Conservation (phyloP, 2,329 filamentous ascomycete genomes). For the Pseudogymnoascus sp. region DNA sequence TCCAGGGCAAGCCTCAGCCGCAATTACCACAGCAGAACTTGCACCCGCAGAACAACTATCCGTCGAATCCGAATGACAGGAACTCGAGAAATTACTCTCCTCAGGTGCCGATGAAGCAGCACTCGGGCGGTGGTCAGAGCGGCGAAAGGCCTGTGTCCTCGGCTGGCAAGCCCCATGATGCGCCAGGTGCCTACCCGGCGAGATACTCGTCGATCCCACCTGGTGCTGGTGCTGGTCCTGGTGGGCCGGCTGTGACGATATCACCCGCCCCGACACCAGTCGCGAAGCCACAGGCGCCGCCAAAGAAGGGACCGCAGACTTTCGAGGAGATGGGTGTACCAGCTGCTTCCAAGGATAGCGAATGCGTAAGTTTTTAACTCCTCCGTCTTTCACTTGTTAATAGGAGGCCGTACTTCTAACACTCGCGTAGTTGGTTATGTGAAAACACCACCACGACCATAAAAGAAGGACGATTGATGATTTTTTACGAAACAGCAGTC, state of each 20-base stretch:
- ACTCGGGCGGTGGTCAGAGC: not conserved
- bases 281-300: constrained; percentile 14
- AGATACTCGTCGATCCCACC: not conserved
- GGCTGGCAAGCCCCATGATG: not conserved
- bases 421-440: constrained; percentile 24
- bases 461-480: not conserved
- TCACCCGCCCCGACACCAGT: not conserved
- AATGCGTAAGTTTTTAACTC: constrained; percentile 60
- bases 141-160: not conserved
- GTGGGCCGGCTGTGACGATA: constrained; percentile 1
- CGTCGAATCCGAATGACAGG: not conserved
- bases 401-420: constrained; percentile 10
- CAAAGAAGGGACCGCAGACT: constrained; percentile 75
- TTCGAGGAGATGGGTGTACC: constrained; percentile 99
- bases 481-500: not conserved
- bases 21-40: not conserved
- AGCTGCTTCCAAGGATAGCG: constrained; percentile 69
- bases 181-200: not conserved
- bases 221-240: no score
- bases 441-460: constrained; percentile 13
- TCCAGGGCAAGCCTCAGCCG: not conserved
- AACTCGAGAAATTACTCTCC: not conserved
- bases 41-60: not conserved
- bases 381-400: no score
- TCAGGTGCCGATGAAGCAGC: not conserved